phyloP scores from a whole-genome alignment of 768 basidiomycete species.

The Erythrobasidium yunnanense region DNA sequence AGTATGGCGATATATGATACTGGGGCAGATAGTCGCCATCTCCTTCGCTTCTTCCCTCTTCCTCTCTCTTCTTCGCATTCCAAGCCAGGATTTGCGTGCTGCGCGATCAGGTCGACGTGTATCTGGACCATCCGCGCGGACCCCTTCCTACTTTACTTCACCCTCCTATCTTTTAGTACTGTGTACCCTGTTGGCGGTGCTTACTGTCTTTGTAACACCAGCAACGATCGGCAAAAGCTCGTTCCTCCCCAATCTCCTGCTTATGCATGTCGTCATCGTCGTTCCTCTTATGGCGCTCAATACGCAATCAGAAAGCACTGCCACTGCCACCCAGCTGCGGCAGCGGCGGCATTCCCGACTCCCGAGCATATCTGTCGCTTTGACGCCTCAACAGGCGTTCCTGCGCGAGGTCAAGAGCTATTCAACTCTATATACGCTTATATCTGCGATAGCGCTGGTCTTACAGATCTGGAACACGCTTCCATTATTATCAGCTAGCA shows the following conservation, averaged over 20 bases:
- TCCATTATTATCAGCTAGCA: not conserved
- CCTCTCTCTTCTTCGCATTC: constrained; percentile 39
- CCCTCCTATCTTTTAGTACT: constrained; percentile 37
- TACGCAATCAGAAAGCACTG: too few species aligned
- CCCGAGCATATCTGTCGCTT: not conserved
- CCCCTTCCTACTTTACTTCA: not conserved
- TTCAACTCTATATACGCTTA: not conserved
- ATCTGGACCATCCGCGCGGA: not conserved
- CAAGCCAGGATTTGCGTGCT: not conserved
- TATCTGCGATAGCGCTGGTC: not conserved
- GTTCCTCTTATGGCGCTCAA: constrained; percentile 47
- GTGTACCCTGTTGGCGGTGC: constrained; percentile 47
- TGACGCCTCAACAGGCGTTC: not conserved
- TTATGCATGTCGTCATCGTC: constrained; percentile 53
- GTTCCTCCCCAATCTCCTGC: constrained; percentile 54
- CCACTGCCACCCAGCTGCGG: not conserved
- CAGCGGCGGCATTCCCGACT: not conserved
- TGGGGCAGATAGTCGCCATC: constrained; percentile 63
- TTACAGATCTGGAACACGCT: constrained; percentile 14
- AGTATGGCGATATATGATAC: constrained; percentile 59
- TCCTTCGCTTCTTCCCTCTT: constrained; percentile 58
- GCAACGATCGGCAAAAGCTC: constrained; percentile 40
- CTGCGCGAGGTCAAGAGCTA: not conserved
- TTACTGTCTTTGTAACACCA: constrained; percentile 47
- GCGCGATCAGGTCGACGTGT: not conserved